A percentile compares a stretch with the other conserved stretches of the same genome.
phyloP scores from a whole-genome alignment of 306 rosid species.

The Cercis canadensis region DNA sequence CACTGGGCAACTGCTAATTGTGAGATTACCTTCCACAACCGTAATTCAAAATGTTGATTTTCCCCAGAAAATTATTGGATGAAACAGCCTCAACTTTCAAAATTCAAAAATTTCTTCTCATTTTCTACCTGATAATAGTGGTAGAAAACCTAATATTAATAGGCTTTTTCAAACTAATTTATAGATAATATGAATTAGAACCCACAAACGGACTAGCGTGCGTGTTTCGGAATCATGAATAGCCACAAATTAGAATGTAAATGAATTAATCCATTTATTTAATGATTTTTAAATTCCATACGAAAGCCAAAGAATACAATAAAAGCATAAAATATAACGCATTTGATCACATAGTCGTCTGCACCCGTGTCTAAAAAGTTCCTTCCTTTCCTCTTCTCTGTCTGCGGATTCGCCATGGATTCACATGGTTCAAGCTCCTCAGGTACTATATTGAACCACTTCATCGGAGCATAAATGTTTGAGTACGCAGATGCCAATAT shows the following conservation, averaged over 20 bases:
- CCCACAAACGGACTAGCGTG: neutral
- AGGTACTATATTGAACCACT: constrained; percentile 42
- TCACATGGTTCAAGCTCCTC: constrained; percentile 29
- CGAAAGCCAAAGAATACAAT: constrained; percentile 19
- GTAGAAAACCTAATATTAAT: constrained; percentile 9
- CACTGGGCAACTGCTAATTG: neutral
- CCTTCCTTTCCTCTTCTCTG: constrained; percentile 31
- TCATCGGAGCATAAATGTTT: constrained; percentile 20
- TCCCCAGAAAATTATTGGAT: neutral
- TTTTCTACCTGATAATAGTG: constrained; percentile 4
- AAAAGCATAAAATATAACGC: neutral
- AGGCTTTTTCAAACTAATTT: neutral
- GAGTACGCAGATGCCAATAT: constrained; percentile 41
- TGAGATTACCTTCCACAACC: constrained; percentile 14
- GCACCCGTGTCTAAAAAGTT: too few relatives aligned
- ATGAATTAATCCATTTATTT: neutral
- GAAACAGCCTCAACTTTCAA: neutral
- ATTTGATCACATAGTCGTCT: neutral
- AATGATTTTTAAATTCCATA: constrained; percentile 24
- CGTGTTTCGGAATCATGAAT: too few relatives aligned
- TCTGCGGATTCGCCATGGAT: constrained; percentile 33
- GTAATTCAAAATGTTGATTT: constrained; percentile 20
- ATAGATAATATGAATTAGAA: too few relatives aligned
- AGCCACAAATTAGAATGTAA: neutral
- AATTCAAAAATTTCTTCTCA: constrained; percentile 5